Conservation (phyloP, 169 alveolate genomes). For the Eimeria acervulina region DNA sequence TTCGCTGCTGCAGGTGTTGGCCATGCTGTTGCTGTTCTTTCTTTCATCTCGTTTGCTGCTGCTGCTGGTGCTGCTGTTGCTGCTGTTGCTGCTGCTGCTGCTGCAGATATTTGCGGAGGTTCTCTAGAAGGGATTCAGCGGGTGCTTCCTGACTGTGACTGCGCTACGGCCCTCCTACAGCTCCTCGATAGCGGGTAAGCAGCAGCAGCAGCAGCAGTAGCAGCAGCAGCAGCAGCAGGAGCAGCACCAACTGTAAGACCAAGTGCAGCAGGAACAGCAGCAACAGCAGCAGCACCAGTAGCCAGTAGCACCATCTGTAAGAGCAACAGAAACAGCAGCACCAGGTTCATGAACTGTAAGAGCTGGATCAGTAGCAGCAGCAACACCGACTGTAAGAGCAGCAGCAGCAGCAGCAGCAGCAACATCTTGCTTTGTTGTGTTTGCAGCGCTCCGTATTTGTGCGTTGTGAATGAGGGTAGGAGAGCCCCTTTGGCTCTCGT, state of each 20-base stretch:
- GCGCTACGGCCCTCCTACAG: conserved; percentile 18
- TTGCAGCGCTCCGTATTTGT: neutral
- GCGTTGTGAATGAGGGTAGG: conserved; percentile 23
- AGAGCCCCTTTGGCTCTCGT: conserved; percentile 33
- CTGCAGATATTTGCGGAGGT: too few species aligned
- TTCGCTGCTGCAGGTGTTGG: neutral
- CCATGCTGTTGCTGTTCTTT: neutral
- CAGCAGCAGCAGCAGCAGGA: neutral
- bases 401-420: neutral
- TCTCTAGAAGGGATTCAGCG: neutral
- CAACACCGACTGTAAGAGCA: too few species aligned
- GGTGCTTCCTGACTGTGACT: neutral
- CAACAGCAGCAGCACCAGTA: too few species aligned
- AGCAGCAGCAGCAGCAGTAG: conserved; percentile 8
- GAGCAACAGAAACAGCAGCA: too few species aligned
- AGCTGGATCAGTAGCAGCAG: too few species aligned
- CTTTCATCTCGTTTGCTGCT: neutral
- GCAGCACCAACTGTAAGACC: too few species aligned
- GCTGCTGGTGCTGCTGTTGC: neutral
- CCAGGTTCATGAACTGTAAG: too few species aligned
- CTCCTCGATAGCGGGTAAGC: too few species aligned
- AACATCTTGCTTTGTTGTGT: neutral
- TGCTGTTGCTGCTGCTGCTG: too few species aligned
- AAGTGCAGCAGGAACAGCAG: too few species aligned
- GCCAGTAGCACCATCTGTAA: too few species aligned